phyloP scores from a whole-genome alignment of 441 rosid species.

The Arabidopsis lyrata region DNA sequence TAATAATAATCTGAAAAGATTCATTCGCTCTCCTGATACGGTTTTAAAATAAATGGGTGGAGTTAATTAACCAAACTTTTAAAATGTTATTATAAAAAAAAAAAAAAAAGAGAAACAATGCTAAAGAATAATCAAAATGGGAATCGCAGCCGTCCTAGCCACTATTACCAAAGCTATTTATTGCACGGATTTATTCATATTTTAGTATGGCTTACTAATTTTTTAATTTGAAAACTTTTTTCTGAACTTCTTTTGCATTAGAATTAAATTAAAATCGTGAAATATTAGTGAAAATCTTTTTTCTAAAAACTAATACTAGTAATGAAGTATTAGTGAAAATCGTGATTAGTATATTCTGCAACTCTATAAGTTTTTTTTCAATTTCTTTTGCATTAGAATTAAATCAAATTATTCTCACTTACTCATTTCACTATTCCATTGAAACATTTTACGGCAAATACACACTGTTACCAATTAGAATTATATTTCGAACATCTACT shows the following conservation, averaged over 20 bases:
- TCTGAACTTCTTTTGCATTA: not conserved
- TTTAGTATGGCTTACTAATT: not conserved
- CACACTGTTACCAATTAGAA: not conserved
- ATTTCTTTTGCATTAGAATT: not conserved
- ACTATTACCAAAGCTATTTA: slow-evolving; percentile 13
- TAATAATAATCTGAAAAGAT: not conserved
- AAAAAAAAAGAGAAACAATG: slow-evolving; percentile 4
- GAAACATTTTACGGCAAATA: not conserved
- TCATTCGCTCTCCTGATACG: slow-evolving; percentile 6
- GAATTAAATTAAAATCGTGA: no score
- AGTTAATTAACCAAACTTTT: not conserved
- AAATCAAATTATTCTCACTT: not conserved
- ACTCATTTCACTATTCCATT: not conserved
- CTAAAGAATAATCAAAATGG: slow-evolving; percentile 30
- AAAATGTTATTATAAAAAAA: not conserved
- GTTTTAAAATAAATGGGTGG: not conserved
- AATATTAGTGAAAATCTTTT: no score
- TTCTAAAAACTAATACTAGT: not conserved
- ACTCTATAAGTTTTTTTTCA: not conserved
- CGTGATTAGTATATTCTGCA: no score
- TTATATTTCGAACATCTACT: not conserved
- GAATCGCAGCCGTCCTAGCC: slow-evolving; percentile 47
- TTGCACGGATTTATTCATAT: slow-evolving; percentile 35
- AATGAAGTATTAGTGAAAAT: no score
- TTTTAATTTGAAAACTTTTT: not conserved